Evolutionary conservation across 495 filamentous ascomycete genomes (phyloP).

Genomic region (Tetracladium setigerum): DNA sequence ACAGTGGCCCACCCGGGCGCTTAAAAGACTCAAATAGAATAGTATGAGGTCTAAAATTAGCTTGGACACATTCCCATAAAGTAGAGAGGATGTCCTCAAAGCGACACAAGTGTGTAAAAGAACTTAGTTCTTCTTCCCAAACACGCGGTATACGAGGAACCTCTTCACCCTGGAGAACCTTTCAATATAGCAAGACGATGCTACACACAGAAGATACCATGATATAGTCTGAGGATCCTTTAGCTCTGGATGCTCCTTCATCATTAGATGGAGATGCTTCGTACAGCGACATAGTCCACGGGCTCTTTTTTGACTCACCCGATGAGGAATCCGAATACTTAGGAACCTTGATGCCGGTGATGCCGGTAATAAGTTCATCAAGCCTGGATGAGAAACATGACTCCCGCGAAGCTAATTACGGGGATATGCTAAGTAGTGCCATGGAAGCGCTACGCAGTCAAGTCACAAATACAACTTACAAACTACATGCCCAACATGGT

Average conservation of each 20-base stretch:
- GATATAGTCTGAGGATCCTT: neutral
- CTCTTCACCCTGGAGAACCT: too few species aligned
- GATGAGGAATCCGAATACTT: constrained; percentile 2
- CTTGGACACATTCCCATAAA: too few species aligned
- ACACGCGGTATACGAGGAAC: too few species aligned
- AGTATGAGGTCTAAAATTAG: too few species aligned
- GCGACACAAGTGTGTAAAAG: too few species aligned
- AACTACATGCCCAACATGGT: constrained; percentile 12
- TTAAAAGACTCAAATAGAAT: too few species aligned
- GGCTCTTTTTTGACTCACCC: constrained; percentile 3
- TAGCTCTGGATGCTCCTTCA: constrained; percentile 6
- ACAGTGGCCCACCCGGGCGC: too few species aligned
- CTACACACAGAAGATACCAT: too few species aligned
- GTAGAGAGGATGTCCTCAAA: too few species aligned
- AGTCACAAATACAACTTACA: constrained; percentile 14
- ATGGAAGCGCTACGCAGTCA: constrained; percentile 2
- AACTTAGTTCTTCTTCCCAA: too few species aligned
- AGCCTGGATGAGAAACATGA: constrained; percentile 2
- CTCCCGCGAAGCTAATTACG: neutral
- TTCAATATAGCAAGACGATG: too few species aligned
- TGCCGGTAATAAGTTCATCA: constrained; percentile 4
- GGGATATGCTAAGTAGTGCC: constrained; percentile 8
- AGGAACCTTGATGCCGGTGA: neutral
- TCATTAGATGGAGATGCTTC: constrained; percentile 5
- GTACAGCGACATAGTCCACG: constrained; percentile 6